Evolutionary conservation across 331 rosid species (phyloP), one percentile per base, ranked within the genome.

Genomic region (Prunus yedoensis): DNA sequence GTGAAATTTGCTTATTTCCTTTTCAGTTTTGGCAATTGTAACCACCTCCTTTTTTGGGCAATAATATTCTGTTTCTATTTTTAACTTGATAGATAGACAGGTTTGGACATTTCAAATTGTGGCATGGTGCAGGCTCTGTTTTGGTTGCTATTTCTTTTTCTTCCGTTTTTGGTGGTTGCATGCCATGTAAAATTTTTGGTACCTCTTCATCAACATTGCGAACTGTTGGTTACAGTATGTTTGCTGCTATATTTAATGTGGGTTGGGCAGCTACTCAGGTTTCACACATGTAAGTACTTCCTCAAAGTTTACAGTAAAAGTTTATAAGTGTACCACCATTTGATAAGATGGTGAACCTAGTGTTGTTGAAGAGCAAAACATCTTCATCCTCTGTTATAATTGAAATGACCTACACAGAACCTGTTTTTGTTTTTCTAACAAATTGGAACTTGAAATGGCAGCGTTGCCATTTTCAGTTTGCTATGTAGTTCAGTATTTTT

Each of bases 181-280:
- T 94, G 14, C 97, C 97, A 2, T 94, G 99, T 79, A 87, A 57
- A 83, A 50, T 89, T 14, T 88, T 81, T 64, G 75, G 85, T 45
- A 63, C 91, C 70, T 77, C 81, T 79, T 90, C 97, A 63, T 30
- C 81, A 38, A 68, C 80, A 32, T 79, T 90, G 72, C 81, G 72
- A 90, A 94, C 96, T 74, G 83, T 89, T 78, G 92, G 94, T 79
- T 94, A 94, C 85, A 92, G 97, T 72, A 41, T 84, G 41, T 91
- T 94, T 85, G 99, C 99, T 5, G 96, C 97, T 60, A 90, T 94
- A 80, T 94, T 91, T 81, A 94, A 94, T 63, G 68, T 94, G 21
- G 99, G 99, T 62, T 94, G 99, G 99, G 99, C 97, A 81, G 97
- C 97, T 66, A 88, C 96, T 75, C 97, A 94, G 87, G 99, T 91